phyloP scores from a whole-genome alignment of 129 eudicot genomes.

The Lactuca saligna region DNA sequence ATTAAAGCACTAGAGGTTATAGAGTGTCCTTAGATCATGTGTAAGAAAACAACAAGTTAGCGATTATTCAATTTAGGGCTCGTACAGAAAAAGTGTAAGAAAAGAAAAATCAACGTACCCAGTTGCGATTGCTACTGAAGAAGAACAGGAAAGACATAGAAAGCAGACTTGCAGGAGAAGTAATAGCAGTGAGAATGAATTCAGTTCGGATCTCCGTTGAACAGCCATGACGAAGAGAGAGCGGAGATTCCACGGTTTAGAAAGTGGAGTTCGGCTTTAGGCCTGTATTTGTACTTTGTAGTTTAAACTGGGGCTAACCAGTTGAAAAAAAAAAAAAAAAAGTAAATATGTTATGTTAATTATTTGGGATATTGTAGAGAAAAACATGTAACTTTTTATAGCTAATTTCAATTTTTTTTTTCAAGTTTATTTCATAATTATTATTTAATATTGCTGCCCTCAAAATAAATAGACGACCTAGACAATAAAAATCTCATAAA shows the following conservation, averaged over 20 bases:
- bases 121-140: constrained; percentile 27
- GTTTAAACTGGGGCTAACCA: background rate
- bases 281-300: background rate
- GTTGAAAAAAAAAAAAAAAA: no score
- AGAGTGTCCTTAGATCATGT: background rate
- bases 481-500: no score
- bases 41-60: no score
- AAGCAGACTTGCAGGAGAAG: constrained; percentile 9
- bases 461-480: no score
- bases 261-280: background rate
- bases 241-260: constrained; percentile 17
- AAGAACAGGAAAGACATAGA: constrained; percentile 17
- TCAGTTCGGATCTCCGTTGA: constrained; percentile 30
- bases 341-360: no score
- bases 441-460: no score
- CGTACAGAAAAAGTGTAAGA: background rate
- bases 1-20: background rate
- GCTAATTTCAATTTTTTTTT: no score
- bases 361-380: no score
- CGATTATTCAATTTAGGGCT: no score
- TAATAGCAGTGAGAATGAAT: constrained; percentile 17
- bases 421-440: no score
- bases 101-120: constrained; percentile 23
- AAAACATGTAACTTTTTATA: no score
- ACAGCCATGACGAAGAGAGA: constrained; percentile 38